Base-by-base conservation (phyloP, 805 yeast genomes). In the Candida ovalis region DNA sequence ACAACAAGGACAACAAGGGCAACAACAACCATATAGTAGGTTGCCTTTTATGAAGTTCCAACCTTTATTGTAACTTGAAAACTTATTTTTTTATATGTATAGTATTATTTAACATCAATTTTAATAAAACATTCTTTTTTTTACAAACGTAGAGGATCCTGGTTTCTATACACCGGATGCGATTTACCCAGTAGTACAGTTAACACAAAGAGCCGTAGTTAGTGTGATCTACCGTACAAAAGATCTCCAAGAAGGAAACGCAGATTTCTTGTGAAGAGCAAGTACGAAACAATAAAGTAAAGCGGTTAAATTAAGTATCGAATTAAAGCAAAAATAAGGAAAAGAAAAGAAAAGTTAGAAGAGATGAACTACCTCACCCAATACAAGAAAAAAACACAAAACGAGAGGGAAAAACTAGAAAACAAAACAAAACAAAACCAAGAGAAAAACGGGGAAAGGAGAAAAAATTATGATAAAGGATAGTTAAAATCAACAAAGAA, bases 31-130 rank as follows among this genome's bases (percentile, higher is more conserved):
- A 18, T 40, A 35, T 32, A 45, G 49, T 33, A 47, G 58, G 22
- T 40, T 54, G 21, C 59, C 60, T 3, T 59, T 57, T 41, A 55
- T 60, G 60, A 62, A 61, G 44, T 62, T 62, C 42, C 67, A 62
- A 49, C 67, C 67, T 12, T 48, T 62, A 19, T 54, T 62, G 33
- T 62, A 49, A 51, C n/a, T 17, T 19, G 9, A 12, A 10, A 12
- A 15, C 13, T 15, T 15, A 30, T 30, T 4, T 30, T 30, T 30
- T 12, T 30, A 15, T 25, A 25, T 25, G 28, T 25, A 25, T 25
- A 25, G 28, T 25, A 25, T 7, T 25, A 25, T 7, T 25, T 25
- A 25, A 25, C 28, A 25, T 25, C 10, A 7, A 10, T 7, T 25
- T 30, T 12, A 30, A 7, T 30, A 7, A 30, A 7, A 25, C 10